These are phyloP conservation scores for Nemania sp. DNA, from an alignment of 2,329 filamentous ascomycete species.

Conservation along the genomic window DNA sequence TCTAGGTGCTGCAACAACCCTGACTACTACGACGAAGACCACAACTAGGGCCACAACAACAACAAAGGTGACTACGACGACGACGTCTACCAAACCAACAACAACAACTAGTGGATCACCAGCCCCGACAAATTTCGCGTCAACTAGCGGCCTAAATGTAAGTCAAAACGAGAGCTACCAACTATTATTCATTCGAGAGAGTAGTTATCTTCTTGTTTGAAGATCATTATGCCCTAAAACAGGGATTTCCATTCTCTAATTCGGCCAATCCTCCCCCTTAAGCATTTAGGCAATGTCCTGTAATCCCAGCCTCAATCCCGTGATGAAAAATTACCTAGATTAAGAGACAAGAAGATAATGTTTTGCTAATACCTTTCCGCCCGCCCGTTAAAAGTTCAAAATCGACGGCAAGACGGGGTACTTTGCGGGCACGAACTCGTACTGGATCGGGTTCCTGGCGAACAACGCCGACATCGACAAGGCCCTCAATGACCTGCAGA, in stretches of 20 bases:
- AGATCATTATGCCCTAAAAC: background rate
- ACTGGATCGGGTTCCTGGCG: slow-evolving; percentile 57
- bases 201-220: no score
- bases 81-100: background rate
- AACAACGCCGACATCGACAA: slow-evolving; percentile 59
- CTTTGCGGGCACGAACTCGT: slow-evolving; percentile 57
- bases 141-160: slow-evolving; percentile 19
- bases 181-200: slow-evolving; percentile 3
- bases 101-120: background rate
- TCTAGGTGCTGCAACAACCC: slow-evolving; percentile 21
- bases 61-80: background rate
- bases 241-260: background rate
- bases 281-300: slow-evolving; percentile 30
- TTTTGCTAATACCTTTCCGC: slow-evolving; percentile 3
- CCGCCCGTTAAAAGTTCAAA: slow-evolving; percentile 39
- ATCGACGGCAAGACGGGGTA: slow-evolving; percentile 51
- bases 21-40: slow-evolving; percentile 24
- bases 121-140: slow-evolving; percentile 17
- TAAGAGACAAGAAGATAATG: background rate
- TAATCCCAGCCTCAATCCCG: background rate
- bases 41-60: background rate
- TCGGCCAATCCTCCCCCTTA: background rate
- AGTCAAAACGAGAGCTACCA: slow-evolving; percentile 19
- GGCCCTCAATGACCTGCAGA: slow-evolving; percentile 52
- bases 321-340: no score